Conservation (phyloP, 306 rosid genomes). For the Quercus glauca region DNA sequence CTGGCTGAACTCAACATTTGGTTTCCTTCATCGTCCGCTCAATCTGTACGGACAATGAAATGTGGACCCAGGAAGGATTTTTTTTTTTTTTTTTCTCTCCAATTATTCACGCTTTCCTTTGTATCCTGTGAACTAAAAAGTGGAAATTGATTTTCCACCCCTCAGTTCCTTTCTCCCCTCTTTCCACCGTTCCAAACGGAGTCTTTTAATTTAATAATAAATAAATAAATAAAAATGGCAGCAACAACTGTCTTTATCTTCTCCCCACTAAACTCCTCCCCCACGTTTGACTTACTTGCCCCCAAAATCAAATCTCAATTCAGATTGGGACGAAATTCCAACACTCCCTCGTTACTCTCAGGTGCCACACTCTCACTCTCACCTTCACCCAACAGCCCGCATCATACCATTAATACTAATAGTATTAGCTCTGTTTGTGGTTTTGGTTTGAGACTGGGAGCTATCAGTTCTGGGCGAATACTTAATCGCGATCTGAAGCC, state of each 20-base stretch:
- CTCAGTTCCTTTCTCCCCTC: too few species aligned
- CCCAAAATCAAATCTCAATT: background rate
- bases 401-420: background rate
- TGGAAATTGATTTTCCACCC: too few species aligned
- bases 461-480: background rate
- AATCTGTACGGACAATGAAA: too few species aligned
- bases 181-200: too few species aligned
- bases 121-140: too few species aligned
- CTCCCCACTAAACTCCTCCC: background rate
- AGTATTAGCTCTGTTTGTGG: background rate
- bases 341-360: background rate
- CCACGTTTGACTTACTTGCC: background rate
- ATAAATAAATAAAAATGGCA: background rate
- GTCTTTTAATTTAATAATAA: too few species aligned
- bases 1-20: too few species aligned
- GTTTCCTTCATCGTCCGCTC: too few species aligned
- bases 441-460: background rate
- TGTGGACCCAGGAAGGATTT: too few species aligned
- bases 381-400: too few species aligned
- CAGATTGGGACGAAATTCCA: background rate
- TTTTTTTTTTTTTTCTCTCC: too few species aligned
- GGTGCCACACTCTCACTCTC: background rate
- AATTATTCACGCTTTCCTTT: too few species aligned
- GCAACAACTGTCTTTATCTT: background rate
- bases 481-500: slow-evolving; percentile 26